Evolutionary conservation across 2,329 filamentous ascomycete genomes (phyloP), one percentile per base, ranked within the genome.

Genomic region (Xylaria sp.): DNA sequence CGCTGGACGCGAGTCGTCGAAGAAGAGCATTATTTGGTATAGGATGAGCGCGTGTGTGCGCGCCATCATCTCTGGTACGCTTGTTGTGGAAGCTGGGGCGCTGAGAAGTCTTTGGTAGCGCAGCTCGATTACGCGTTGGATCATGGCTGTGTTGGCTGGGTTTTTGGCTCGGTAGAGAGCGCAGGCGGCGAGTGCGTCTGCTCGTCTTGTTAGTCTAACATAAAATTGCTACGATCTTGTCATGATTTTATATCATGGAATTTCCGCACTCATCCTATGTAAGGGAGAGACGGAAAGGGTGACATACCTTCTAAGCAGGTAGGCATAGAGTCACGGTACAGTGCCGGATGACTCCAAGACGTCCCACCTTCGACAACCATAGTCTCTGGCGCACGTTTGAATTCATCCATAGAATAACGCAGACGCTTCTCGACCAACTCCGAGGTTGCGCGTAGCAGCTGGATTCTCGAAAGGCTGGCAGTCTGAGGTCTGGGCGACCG

Each of bases 271-370:
- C 32, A 8, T 34, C 25, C 9, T 34, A 10, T 5, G 56, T 34
- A 34, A 20, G 18, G 15, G 39, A 36, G 4, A 2, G n/a, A 18
- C 30, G 28, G 43, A 52, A 32, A 32, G 25, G 46, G 23, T 8
- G 45, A 9, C 39, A 8, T 69, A 72, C 71, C 71, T 56, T 72
- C 70, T 25, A 72, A 43, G 18, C 32, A 67, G 0, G 32, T 3
- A 3, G 71, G 71, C 71, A 72, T 72, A 5, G 67, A 67, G 15
- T 72, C 65, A 20, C 48, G 53, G 36, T 70, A 72, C 3, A 72
- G n/a, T 10, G 62, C 60, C 4, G 65, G 63, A 58, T 72, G 71
- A 34, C 65, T 65, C 69, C 71, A 72, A 1, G 63, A 28, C n/a
- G 70, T 72, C 1, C 66, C 66, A 36, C 64, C 59, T 32, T 65